Base-by-base conservation (phyloP, 1,284 basidiomycete genomes). In the Rhizoctonia solani region DNA sequence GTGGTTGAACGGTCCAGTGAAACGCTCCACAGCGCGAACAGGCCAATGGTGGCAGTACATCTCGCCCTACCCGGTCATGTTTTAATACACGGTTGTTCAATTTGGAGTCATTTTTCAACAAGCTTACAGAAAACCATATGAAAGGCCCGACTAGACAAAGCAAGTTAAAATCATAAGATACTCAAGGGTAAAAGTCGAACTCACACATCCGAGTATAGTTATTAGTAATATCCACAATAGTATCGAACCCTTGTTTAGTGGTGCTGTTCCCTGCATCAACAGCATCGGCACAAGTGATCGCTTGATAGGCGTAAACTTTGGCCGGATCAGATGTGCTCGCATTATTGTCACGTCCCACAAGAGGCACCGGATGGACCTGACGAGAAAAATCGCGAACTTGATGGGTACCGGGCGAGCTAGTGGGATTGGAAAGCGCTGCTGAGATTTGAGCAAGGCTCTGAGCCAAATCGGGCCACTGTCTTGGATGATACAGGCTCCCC, bases 231-330 rank as follows among this genome's bases (percentile, higher is more conserved):
- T 30, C 34, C 8, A 63, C 59, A 0, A 69, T 13, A 3, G 11
- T 13, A 11, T 68, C 34, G 46, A 67, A 68, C 1, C 30, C 63
- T 29, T 52, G 37, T 49, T 21, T 30, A 16, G 68, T 69, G 2
- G 54, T 69, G 14, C 32, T 34, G 11, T 39, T 44, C 1, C 19
- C 32, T 14, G 29, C 16, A 49, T 69, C 68, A 14, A 67, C 13
- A 21, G 68, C 68, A 47, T 69, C 68, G 6, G 65, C 68, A 29
- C 68, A 69, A 25, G 66, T 59, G 55, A 69, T 69, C 16, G 66
- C 68, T 21, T 66, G 59, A 27, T 49, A 52, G 8, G 59, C 44
- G 23, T 52, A 63, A 4, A 50, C 59, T n/a, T 46, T 47, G 27
- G 59, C 42, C 1, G 59, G 34, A 11, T 52, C 47, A 19, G 47